Evolutionary conservation across 257 asterid species (phyloP).

Genomic region (Solanum infundibuliforme): DNA sequence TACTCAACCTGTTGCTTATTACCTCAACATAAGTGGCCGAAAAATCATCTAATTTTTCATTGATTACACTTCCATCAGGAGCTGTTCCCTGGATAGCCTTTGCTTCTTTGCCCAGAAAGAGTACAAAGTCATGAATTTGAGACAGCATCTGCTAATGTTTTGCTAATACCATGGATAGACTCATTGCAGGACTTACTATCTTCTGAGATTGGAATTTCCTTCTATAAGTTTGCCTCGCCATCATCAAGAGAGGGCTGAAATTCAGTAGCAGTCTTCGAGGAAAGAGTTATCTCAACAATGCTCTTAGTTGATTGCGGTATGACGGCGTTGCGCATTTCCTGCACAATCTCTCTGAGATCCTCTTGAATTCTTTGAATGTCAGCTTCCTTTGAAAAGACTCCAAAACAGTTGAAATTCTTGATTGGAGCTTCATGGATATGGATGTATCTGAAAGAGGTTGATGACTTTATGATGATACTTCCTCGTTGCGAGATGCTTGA

Average conservation of each 20-base stretch:
- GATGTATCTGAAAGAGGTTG: conserved; percentile 24
- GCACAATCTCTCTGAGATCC: conserved; percentile 40
- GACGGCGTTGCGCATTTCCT: conserved; percentile 37
- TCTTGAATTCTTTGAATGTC: conserved; percentile 37
- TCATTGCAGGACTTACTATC: conserved; percentile 16
- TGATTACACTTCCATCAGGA: conserved; percentile 43
- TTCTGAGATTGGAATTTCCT: conserved; percentile 16
- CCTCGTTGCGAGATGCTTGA: conserved; percentile 14
- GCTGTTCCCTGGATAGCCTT: conserved; percentile 43
- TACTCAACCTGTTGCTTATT: conserved; percentile 20
- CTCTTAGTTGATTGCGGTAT: conserved; percentile 21
- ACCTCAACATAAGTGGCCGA: conserved; percentile 46
- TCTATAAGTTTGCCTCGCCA: conserved; percentile 15
- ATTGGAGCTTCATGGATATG: conserved; percentile 38
- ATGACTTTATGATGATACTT: conserved; percentile 11
- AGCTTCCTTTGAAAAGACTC: conserved; percentile 44
- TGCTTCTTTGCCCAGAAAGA: conserved; percentile 58
- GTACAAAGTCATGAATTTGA: conserved; percentile 52
- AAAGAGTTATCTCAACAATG: conserved; percentile 8
- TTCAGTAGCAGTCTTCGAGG: conserved; percentile 17
- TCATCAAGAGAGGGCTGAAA: conserved; percentile 10
- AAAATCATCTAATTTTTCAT: conserved; percentile 30
- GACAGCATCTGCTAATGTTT: conserved; percentile 46
- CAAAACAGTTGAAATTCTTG: conserved; percentile 47
- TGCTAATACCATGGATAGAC: conserved; percentile 19